phyloP scores from a whole-genome alignment of 352 stramenopile genomes.

The Phytopythium kandeliae region DNA sequence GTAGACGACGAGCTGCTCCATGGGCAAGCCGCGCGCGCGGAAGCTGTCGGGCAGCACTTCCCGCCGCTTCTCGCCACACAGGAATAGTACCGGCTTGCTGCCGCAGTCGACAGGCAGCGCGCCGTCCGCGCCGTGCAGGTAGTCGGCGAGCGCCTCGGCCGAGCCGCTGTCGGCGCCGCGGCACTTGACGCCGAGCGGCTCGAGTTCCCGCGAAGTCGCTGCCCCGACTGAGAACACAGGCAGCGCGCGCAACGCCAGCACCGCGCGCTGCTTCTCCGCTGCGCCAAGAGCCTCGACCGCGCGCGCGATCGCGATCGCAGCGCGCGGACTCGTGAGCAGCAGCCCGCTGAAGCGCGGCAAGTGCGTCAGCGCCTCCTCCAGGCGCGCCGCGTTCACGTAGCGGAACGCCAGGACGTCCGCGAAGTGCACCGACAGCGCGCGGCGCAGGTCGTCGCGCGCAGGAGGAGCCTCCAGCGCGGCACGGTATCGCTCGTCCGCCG shows the following conservation, averaged over 20 bases:
- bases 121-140: conserved; percentile 33
- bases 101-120: conserved; percentile 24
- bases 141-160: conserved; percentile 46
- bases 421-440: conserved; percentile 27
- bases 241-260: conserved; percentile 22
- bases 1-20: conserved; percentile 72
- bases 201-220: conserved; percentile 57
- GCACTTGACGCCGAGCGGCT: conserved; percentile 43
- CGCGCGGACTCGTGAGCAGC: conserved; percentile 72
- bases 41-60: conserved; percentile 67
- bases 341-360: conserved; percentile 51
- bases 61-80: conserved; percentile 70
- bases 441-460: background rate
- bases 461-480: conserved; percentile 19
- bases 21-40: conserved; percentile 21
- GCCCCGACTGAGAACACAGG: conserved; percentile 61
- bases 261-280: conserved; percentile 7
- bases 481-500: conserved; percentile 49
- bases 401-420: conserved; percentile 64
- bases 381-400: conserved; percentile 41
- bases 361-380: conserved; percentile 31
- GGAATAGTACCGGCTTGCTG: conserved; percentile 59
- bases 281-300: conserved; percentile 24
- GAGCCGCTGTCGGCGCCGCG: conserved; percentile 67
- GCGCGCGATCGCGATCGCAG: conserved; percentile 42